Conservation (phyloP, 495 filamentous ascomycete genomes). For the Lepraria neglecta region DNA sequence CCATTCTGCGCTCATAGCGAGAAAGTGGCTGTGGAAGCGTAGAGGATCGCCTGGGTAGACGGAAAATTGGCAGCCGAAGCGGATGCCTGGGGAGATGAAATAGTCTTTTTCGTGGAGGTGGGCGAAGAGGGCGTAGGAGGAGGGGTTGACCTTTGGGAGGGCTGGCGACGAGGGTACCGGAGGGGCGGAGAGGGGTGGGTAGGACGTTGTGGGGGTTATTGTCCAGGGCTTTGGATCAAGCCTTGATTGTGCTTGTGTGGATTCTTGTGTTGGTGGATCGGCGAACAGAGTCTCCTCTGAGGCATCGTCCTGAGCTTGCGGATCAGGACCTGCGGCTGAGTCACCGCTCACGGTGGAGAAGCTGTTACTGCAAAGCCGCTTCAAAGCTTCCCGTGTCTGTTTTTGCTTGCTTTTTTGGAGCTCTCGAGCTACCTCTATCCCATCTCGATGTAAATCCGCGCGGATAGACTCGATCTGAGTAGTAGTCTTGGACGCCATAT, state of each 20-base stretch:
- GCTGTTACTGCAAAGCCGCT: conserved; percentile 34
- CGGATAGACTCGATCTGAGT: conserved; percentile 24
- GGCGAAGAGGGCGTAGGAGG: conserved; percentile 56
- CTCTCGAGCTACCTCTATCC: conserved; percentile 39
- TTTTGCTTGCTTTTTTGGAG: conserved; percentile 38
- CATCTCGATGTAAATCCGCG: conserved; percentile 34
- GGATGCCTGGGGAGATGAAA: conserved; percentile 82
- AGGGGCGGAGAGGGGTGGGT: conserved; percentile 41
- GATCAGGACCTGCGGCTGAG: conserved; percentile 18
- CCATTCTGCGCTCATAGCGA: conserved; percentile 72
- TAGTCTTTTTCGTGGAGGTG: conserved; percentile 75
- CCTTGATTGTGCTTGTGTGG: conserved; percentile 24
- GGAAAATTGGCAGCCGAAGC: conserved; percentile 89
- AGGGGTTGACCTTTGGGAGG: conserved; percentile 28
- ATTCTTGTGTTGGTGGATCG: conserved; percentile 20
- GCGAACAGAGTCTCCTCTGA: conserved; percentile 43
- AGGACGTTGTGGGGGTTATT: conserved; percentile 57
- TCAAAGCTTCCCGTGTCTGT: conserved; percentile 37
- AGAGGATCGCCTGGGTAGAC: conserved; percentile 94
- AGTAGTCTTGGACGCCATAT: conserved; percentile 31
- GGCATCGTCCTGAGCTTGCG: conserved; percentile 26
- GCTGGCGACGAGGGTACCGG: conserved; percentile 44
- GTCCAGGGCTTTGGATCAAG: conserved; percentile 31
- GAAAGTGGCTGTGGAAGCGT: conserved; percentile 89
- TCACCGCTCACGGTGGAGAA: neutral